These are phyloP conservation scores for Podospora didyma DNA, from an alignment of 495 filamentous ascomycete species.

Conservation along the genomic window DNA sequence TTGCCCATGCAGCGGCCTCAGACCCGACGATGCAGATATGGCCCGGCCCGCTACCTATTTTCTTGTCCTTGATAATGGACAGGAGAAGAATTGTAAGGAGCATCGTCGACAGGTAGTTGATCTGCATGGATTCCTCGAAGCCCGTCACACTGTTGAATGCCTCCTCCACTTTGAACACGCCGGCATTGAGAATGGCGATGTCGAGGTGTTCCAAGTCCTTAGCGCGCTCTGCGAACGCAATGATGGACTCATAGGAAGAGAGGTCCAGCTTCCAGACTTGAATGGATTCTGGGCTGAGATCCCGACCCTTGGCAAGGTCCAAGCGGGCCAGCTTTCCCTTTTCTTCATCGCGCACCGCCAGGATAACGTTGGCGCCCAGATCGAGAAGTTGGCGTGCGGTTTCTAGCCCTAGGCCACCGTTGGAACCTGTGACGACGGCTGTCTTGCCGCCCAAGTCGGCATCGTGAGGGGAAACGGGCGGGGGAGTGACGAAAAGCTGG, in stretches of 20 bases:
- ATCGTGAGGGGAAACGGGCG: neutral
- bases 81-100: constrained; percentile 31
- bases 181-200: constrained; percentile 46
- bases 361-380: constrained; percentile 41
- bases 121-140: constrained; percentile 45
- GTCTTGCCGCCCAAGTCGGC: constrained; percentile 24
- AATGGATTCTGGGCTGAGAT: constrained; percentile 7
- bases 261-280: constrained; percentile 55
- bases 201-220: constrained; percentile 36
- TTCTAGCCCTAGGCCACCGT: constrained; percentile 52
- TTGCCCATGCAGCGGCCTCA: constrained; percentile 26
- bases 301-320: constrained; percentile 33
- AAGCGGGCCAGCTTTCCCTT: constrained; percentile 39
- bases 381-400: constrained; percentile 37
- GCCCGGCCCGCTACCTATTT: constrained; percentile 1
- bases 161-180: constrained; percentile 20
- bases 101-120: constrained; percentile 46
- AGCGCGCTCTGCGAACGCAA: constrained; percentile 37
- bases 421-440: constrained; percentile 52
- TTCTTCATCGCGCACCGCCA: constrained; percentile 37
- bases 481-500: no score
- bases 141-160: constrained; percentile 20
- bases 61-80: constrained; percentile 24
- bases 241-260: constrained; percentile 34
- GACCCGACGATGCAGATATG: constrained; percentile 37